A percentile compares a stretch with the other conserved stretches of the same genome.
These are phyloP conservation scores for Debaryomyces tyrocola DNA, from an alignment of 805 yeast species.

Conservation along the genomic window DNA sequence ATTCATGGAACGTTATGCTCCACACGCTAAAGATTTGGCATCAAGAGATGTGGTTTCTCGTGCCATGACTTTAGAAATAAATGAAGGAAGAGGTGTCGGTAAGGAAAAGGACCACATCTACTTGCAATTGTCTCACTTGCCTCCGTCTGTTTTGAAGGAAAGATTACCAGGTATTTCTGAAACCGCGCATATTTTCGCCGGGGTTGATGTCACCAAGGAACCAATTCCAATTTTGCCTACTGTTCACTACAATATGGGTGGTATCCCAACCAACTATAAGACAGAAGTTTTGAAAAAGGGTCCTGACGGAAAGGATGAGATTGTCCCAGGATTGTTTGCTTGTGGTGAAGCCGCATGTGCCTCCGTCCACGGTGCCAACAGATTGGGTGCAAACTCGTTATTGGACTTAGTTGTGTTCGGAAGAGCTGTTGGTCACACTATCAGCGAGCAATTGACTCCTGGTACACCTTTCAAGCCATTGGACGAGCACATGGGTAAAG, in stretches of 20 bases:
- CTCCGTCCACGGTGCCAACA: slow-evolving; percentile 98
- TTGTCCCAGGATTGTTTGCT: slow-evolving; percentile 91
- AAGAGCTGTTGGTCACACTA: slow-evolving; percentile 95
- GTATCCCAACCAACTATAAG: slow-evolving; percentile 96
- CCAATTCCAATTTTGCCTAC: slow-evolving; percentile 98
- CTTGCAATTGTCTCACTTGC: slow-evolving; percentile 92
- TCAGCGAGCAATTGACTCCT: slow-evolving; percentile 81
- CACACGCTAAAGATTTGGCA: slow-evolving; percentile 97
- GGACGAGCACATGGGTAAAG: slow-evolving; percentile 84
- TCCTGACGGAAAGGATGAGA: slow-evolving; percentile 83
- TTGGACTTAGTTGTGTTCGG: slow-evolving; percentile 97
- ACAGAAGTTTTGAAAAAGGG: slow-evolving; percentile 90
- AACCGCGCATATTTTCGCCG: slow-evolving; percentile 97
- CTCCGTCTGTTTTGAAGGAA: slow-evolving; percentile 87
- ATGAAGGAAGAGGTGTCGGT: slow-evolving; percentile 99
- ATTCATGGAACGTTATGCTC: slow-evolving; percentile 99
- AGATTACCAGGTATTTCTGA: slow-evolving; percentile 99
- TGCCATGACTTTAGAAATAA: slow-evolving; percentile 97
- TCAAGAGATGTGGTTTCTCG: slow-evolving; percentile 98
- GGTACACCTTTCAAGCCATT: slow-evolving; percentile 82
- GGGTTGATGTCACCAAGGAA: slow-evolving; percentile 98
- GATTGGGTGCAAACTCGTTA: slow-evolving; percentile 97
- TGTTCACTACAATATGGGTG: slow-evolving; percentile 99
- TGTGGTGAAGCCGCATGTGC: slow-evolving; percentile 99
- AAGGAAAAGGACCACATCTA: slow-evolving; percentile 92